These are phyloP conservation scores for Kalaharituber pfeilii DNA, from an alignment of 2,329 filamentous ascomycete genomes.

Conservation along the genomic window DNA sequence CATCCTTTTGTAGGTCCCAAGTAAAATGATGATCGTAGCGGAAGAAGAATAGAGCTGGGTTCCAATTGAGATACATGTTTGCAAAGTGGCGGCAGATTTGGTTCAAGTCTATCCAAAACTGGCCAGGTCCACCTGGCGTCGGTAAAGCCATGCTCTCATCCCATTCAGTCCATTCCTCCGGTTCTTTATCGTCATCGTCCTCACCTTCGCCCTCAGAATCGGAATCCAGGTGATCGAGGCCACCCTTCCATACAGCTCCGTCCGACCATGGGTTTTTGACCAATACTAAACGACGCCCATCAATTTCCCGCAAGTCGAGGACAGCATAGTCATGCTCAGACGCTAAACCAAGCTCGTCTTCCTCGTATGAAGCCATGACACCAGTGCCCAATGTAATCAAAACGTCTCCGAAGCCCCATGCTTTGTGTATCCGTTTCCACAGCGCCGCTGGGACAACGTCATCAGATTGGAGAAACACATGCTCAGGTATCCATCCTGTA, in stretches of 20 bases:
- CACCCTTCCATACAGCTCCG: constrained; percentile 54
- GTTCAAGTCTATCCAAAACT: constrained; percentile 84
- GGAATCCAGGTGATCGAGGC: constrained; percentile 16
- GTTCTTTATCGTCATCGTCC: constrained; percentile 14
- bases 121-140: constrained; percentile 42
- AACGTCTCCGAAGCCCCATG: constrained; percentile 62
- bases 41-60: constrained; percentile 61
- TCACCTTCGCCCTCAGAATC: constrained; percentile 11
- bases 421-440: constrained; percentile 59
- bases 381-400: constrained; percentile 84
- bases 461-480: constrained; percentile 72
- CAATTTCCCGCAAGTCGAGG: constrained; percentile 52
- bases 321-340: constrained; percentile 91
- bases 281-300: constrained; percentile 44
- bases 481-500: constrained; percentile 92
- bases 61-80: constrained; percentile 95
- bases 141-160: not conserved
- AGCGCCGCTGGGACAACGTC: constrained; percentile 58
- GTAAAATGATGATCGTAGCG: constrained; percentile 80
- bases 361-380: constrained; percentile 56
- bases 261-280: constrained; percentile 95
- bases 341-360: constrained; percentile 63
- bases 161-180: not conserved
- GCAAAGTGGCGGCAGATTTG: constrained; percentile 84
- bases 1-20: constrained; percentile 46